Evolutionary conservation across 139 green algal species (phyloP).

Genomic region (Asterochloris sp.): DNA sequence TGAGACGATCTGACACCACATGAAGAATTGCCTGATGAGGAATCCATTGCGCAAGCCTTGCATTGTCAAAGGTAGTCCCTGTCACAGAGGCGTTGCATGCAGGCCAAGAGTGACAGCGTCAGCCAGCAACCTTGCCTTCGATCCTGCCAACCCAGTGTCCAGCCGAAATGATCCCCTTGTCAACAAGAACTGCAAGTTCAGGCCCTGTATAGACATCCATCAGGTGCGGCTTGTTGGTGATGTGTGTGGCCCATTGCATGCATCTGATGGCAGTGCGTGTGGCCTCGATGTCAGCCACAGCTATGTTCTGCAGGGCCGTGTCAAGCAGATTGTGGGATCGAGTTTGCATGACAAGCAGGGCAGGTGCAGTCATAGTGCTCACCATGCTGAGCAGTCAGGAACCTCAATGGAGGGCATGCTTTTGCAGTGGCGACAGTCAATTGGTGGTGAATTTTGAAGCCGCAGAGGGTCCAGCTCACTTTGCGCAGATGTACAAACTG

Average conservation of each 20-base stretch:
- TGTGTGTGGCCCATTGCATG: not conserved
- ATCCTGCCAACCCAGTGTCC: slow-evolving; percentile 6
- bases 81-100: too few relatives aligned
- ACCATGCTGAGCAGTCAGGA: not conserved
- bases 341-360: slow-evolving; percentile 57
- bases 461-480: slow-evolving; percentile 76
- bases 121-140: not conserved
- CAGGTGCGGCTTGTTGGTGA: slow-evolving; percentile 56
- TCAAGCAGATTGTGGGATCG: slow-evolving; percentile 99
- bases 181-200: slow-evolving; percentile 54
- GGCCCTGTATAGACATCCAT: slow-evolving; percentile 99
- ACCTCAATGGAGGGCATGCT: not conserved
- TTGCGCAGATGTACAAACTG: slow-evolving; percentile 77
- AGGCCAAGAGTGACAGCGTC: too few relatives aligned
- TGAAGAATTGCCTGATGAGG: too few relatives aligned
- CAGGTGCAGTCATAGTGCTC: not conserved
- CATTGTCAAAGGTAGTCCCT: too few relatives aligned
- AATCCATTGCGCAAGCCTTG: too few relatives aligned
- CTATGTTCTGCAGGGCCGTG: slow-evolving; percentile 73
- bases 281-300: too few relatives aligned
- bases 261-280: too few relatives aligned
- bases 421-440: not conserved
- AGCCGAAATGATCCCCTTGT: slow-evolving; percentile 1
- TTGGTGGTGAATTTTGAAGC: slow-evolving; percentile 96
- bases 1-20: too few relatives aligned